phyloP scores from a whole-genome alignment of 495 filamentous ascomycete genomes.

The Penicillium samsonianum region DNA sequence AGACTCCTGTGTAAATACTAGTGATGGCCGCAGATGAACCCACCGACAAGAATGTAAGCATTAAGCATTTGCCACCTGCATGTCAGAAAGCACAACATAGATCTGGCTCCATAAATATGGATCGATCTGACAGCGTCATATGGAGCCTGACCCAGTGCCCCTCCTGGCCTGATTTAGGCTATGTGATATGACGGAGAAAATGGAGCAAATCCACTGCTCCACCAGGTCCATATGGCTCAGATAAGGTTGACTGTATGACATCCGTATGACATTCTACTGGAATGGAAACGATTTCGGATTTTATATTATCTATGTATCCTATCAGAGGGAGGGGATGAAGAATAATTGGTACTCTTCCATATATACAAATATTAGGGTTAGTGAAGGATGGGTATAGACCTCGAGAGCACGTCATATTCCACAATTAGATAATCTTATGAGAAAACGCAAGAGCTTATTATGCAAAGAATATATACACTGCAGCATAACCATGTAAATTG shows the following conservation, averaged over 20 bases:
- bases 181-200: conserved; percentile 24
- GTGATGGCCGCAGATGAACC: not conserved
- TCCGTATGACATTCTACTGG: not conserved
- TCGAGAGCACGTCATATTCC: not conserved
- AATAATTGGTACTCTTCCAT: not conserved
- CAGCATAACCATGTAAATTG: conserved; percentile 7
- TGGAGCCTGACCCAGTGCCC: conserved; percentile 23
- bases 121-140: conserved; percentile 3
- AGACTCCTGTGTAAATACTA: not conserved
- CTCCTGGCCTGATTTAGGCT: conserved; percentile 10
- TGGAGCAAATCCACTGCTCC: conserved; percentile 24
- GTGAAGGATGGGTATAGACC: not conserved
- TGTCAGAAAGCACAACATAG: not conserved
- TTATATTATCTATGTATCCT: not conserved
- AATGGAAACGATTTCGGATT: not conserved
- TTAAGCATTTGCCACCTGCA: conserved; percentile 11
- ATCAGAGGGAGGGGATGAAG: not conserved
- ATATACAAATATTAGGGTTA: not conserved
- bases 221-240: conserved; percentile 21
- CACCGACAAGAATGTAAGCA: conserved; percentile 2
- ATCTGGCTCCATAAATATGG: conserved; percentile 11
- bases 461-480: conserved; percentile 1
- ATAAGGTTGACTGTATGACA: conserved; percentile 2
- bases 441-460: not conserved
- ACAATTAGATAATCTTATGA: not conserved